Base-by-base conservation (phyloP, 1,139 yeast species). In the Diutina pseudorugosa region DNA sequence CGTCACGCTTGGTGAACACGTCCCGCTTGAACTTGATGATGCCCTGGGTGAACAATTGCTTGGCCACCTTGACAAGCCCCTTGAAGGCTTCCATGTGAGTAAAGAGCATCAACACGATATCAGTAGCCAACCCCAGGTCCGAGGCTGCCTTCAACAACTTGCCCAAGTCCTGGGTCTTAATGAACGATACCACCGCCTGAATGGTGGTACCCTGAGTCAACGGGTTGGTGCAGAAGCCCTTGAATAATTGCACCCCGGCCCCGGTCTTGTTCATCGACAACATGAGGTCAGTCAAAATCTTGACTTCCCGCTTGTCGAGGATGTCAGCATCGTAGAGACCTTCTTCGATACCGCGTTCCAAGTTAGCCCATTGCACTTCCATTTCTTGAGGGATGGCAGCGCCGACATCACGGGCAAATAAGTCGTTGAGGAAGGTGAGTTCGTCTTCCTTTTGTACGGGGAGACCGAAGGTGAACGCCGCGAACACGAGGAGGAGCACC, bases 51-150 rank as follows among this genome's bases (percentile, higher is more conserved):
- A n/a, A 45, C 21, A 45, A 45, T 2, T 27, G 7, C 40, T 45
- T 45, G 1, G 19, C 40, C 20, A 45, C 21, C 7, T n/a, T 2
- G 14, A 45, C 49, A 27, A 45, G 49, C 23, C 49, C 49, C 49
- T 45, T 45, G 49, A 45, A 45, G 20, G 49, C 49, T 27, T 45
- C 49, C 49, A 45, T 45, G 21, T 45, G 49, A 23, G 49, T 45
- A 3, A 45, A 27, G 4, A 45, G 20, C 49, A 45, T 45, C 36
- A 45, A n/a, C 23, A 27, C 40, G 6, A 45, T 16, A n/a, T 45
- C 40, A 4, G 21, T 18, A 16, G 41, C 40, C 49, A 45, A 45
- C 12, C 49, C 49, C n/a, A 41, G 16, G 30, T 45, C 49, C n/a
- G 41, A n/a, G 2, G 49, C 49, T 3, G 40, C 49, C 49, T 45